Evolutionary conservation across 371 early-diverging fungal species (phyloP), one percentile per base, ranked within the genome.

Genomic region (Zancudomyces culisetae): DNA sequence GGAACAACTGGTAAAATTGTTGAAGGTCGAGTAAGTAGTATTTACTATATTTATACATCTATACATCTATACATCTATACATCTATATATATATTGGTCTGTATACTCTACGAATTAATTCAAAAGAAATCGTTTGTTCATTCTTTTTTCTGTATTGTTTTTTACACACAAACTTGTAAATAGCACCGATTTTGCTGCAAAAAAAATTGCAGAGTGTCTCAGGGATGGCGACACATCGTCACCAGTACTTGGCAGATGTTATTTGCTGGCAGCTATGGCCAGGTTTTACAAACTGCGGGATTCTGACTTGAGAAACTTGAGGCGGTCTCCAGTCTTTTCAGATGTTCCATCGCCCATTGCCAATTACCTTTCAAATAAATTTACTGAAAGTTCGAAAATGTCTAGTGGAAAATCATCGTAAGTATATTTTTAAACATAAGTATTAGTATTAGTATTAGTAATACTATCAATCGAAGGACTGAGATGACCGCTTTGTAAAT

Each of bases 361-460:
- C 43, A 81, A 83, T 27, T 70, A 64, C 39, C 63, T 88, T 42
- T 68, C 71, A 42, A 73, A 77, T 43, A 71, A 74, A 54, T 87
- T 83, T 53, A 78, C 80, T 28, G 81, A 80, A 29, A 64, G 56
- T 29, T 15, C 27, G 3, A 48, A 27, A 27, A 18, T 10, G 4
- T 3, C 19, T 27, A 48, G 4, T 27, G 48, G 48, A 20, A 20
- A 27, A 18, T 18, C 24, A n/a, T 24, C 19, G 48, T 48, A 48
- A 48, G 48, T 48, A 20, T 50, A 18, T 24, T 27, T 35, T 35
- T 10, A 35, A 35, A 35, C 15, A 15, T 35, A 35, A 10, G 15
- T 35, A 35, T 35, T 10, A 35, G 35, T 35, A 35, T 35, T 6
- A n/a, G n/a, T n/a, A n/a, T n/a, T n/a, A n/a, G n/a, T n/a, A n/a